Conservation (phyloP, 2,329 filamentous ascomycete genomes). For the Nemania sp. region DNA sequence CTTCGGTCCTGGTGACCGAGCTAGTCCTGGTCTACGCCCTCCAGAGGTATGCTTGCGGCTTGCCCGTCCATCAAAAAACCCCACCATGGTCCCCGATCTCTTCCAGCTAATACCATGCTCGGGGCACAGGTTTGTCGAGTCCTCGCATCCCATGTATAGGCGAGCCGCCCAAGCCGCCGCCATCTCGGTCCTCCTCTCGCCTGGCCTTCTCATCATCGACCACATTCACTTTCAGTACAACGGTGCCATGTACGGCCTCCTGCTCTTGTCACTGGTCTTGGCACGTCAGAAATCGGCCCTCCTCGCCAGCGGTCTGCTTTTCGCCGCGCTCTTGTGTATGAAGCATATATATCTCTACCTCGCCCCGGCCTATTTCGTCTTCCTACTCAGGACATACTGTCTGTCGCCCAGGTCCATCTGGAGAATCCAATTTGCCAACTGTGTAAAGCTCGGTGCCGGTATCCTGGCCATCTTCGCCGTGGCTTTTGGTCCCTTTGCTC, state of each 20-base stretch:
- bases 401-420: slow-evolving; percentile 78
- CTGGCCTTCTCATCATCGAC: slow-evolving; percentile 93
- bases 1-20: slow-evolving; percentile 86
- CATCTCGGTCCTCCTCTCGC: slow-evolving; percentile 87
- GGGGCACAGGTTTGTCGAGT: slow-evolving; percentile 70
- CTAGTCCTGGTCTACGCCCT: slow-evolving; percentile 82
- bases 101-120: slow-evolving; percentile 23
- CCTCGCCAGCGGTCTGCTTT: slow-evolving; percentile 78
- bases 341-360: slow-evolving; percentile 99
- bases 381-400: slow-evolving; percentile 86
- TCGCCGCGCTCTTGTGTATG: slow-evolving; percentile 84
- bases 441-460: slow-evolving; percentile 77
- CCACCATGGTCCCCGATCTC: neutral
- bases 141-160: slow-evolving; percentile 66
- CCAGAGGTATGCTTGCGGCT: slow-evolving; percentile 60
- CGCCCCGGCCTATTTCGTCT: slow-evolving; percentile 94
- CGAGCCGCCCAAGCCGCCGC: slow-evolving; percentile 83
- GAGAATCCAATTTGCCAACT: slow-evolving; percentile 76
- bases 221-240: slow-evolving; percentile 99
- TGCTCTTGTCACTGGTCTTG: slow-evolving; percentile 84
- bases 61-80: neutral
- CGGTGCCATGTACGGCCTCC: slow-evolving; percentile 89
- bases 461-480: slow-evolving; percentile 72
- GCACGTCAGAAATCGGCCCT: slow-evolving; percentile 76
- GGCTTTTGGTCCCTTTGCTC: slow-evolving; percentile 89